A percentile compares a stretch with the other conserved stretches of the same genome.
Evolutionary conservation across 192 early-diverging fungal genomes (phyloP).

Genomic region (Mortierella alpina): DNA sequence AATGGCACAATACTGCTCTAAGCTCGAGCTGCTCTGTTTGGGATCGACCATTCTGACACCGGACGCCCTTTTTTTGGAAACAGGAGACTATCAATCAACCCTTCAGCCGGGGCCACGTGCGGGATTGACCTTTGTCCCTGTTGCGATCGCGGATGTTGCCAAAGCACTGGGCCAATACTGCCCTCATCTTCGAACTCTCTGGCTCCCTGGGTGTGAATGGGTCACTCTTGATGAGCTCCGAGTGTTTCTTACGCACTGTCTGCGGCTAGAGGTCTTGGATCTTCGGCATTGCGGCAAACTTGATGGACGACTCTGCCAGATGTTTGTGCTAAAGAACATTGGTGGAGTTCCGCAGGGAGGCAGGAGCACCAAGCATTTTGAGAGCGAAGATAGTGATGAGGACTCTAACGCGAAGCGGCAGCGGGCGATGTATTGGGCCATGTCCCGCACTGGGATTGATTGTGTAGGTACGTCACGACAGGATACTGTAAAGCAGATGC

Average conservation of each 20-base stretch:
- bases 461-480: no score
- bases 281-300: constrained; percentile 51
- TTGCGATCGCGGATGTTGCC: constrained; percentile 50
- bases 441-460: no score
- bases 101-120: constrained; percentile 45
- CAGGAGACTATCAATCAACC: constrained; percentile 61
- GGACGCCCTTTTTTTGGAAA: constrained; percentile 57
- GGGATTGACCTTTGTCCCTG: constrained; percentile 53
- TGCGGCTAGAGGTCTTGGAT: constrained; percentile 49
- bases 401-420: not conserved
- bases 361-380: not conserved
- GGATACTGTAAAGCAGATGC: no score
- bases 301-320: constrained; percentile 26
- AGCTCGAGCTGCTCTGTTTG: constrained; percentile 51
- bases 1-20: constrained; percentile 50
- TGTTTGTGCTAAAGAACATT: constrained; percentile 7
- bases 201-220: constrained; percentile 60
- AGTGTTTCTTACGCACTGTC: constrained; percentile 42
- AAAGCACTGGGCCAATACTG: constrained; percentile 55
- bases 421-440: not conserved
- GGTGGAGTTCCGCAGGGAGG: not conserved
- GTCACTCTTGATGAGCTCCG: constrained; percentile 53
- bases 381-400: not conserved
- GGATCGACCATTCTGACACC: constrained; percentile 42
- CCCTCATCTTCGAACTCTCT: constrained; percentile 33